A percentile compares a stretch with the other conserved stretches of the same genome.
phyloP scores from a whole-genome alignment of 495 filamentous ascomycete genomes.

The Glutinoglossum americanum region DNA sequence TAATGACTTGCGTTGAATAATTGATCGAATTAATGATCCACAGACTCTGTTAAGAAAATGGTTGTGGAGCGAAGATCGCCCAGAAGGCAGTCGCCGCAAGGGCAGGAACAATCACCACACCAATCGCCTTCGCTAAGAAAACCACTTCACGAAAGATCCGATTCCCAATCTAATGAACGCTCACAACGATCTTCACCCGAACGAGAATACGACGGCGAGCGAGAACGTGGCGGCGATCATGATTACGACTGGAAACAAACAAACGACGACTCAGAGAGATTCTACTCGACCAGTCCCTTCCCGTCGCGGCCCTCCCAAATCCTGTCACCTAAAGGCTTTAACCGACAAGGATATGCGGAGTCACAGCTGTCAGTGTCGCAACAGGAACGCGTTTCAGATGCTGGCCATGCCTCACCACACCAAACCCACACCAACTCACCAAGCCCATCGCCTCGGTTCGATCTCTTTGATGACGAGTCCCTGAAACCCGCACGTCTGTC shows the following conservation, averaged over 20 bases:
- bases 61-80: not conserved
- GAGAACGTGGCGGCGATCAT: not conserved
- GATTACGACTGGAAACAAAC: not conserved
- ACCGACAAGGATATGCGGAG: conserved; percentile 8
- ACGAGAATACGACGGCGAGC: not conserved
- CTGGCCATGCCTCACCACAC: not conserved
- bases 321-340: conserved; percentile 11
- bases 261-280: not conserved
- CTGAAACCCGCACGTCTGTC: not conserved
- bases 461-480: not conserved
- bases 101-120: not conserved
- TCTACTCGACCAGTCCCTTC: conserved; percentile 16
- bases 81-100: not conserved
- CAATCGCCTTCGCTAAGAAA: not conserved
- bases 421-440: not conserved
- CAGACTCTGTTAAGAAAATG: not conserved
- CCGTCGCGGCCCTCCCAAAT: conserved; percentile 16
- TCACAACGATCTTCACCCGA: conserved; percentile 23
- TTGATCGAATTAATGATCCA: not conserved
- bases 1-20: not conserved
- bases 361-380: not conserved
- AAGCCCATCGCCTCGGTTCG: not conserved
- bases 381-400: not conserved
- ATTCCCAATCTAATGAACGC: conserved; percentile 31
- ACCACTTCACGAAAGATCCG: conserved; percentile 33